Evolutionary conservation across 495 filamentous ascomycete species (phyloP), one percentile per base, ranked within the genome.

Genomic region (Jackrogersella multiformis): DNA sequence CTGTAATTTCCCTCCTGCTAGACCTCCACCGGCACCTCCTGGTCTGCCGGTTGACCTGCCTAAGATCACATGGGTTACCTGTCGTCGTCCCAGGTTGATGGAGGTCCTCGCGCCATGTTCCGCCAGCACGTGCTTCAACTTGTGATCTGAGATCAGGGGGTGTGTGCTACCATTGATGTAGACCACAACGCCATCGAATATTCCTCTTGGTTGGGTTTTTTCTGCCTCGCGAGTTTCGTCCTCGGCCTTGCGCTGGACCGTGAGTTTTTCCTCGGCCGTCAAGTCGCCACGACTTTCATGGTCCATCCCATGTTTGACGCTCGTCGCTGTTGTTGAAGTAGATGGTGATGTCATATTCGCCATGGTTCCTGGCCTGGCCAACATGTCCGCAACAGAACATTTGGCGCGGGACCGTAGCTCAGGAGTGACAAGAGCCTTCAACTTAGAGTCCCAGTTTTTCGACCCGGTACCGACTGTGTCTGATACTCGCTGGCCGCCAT

Each of bases 121-220:
- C 8, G 84, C 86, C 18, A 98, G 81, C 26, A 96, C 80, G 35
- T 86, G 87, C 78, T 95, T 96, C 45, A 98, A 84, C 70, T 86
- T 88, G 74, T 96, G 91, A 78, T 99, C 94, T 0, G 90, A 93
- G 44, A 99, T 85, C 12, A 85, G 70, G 5, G 94, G 92, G 53
- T 88, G 79, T 1, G 92, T 97, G 53, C 90, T 91, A 54, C 93
- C 94, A 78, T 97, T 97, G 78, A 98, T 85, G 78, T 95, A 95
- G 74, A 98, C 83, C 20, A 83, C 85, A 23, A 91, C 79, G 15
- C 85, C 83, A 46, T 82, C 70, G 74, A 97, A 92, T 56, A 96
- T 73, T 34, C 67, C 65, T 23, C 61, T 71, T 23, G 70, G 65
- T 15, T 60, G 63, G 12, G 30, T 46, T 49, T 49, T 78, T 69